A percentile compares a stretch with the other conserved stretches of the same genome.
Evolutionary conservation across 768 basidiomycete species (phyloP).

Genomic region (Phylloporus rhodoxanthus): DNA sequence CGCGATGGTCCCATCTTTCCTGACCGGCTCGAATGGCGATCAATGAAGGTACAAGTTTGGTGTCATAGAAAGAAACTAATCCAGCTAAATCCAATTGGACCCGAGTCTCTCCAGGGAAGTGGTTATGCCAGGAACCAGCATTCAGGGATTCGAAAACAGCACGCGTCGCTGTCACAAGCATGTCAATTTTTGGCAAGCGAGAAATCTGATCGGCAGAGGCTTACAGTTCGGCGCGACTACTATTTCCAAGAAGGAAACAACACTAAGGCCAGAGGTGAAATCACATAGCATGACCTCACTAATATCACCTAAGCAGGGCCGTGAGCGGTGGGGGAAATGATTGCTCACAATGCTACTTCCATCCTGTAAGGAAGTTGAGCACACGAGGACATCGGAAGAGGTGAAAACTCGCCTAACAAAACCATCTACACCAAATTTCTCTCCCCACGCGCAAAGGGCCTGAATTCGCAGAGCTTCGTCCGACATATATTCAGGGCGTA

Average conservation of each 20-base stretch:
- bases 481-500: slow-evolving; percentile 13
- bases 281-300: slow-evolving; percentile 51
- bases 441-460: slow-evolving; percentile 32
- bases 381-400: not conserved
- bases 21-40: slow-evolving; percentile 16
- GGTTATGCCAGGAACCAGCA: slow-evolving; percentile 26
- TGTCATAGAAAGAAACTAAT: slow-evolving; percentile 33
- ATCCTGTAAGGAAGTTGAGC: slow-evolving; percentile 26
- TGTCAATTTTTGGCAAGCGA: not conserved
- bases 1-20: slow-evolving; percentile 26
- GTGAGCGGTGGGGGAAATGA: not conserved
- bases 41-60: slow-evolving; percentile 24
- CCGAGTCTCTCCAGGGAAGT: slow-evolving; percentile 31
- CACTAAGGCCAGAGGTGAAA: slow-evolving; percentile 36
- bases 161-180: not conserved
- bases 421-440: slow-evolving; percentile 27
- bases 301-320: slow-evolving; percentile 2
- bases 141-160: slow-evolving; percentile 5
- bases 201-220: not conserved
- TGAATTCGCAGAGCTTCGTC: slow-evolving; percentile 23
- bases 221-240: not conserved
- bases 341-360: slow-evolving; percentile 45
- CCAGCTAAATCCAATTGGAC: slow-evolving; percentile 28
- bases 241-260: slow-evolving; percentile 37
- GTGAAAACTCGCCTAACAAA: slow-evolving; percentile 25